Conservation (phyloP, 768 basidiomycete genomes). For the Russula abietina region DNA sequence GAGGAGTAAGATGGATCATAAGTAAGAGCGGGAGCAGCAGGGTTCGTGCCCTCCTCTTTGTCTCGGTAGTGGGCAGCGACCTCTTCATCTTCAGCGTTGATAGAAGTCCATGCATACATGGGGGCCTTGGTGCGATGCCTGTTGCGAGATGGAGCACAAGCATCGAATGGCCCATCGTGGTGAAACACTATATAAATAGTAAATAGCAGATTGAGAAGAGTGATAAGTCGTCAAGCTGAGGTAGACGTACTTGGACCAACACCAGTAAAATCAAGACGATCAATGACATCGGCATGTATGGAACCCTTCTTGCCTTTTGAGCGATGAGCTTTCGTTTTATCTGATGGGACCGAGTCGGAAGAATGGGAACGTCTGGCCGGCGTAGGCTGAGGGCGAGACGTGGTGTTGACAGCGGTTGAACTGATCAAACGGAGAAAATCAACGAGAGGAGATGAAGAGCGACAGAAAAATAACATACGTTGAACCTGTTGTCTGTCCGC, state of each 20-base stretch:
- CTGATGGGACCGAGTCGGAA: conserved; percentile 43
- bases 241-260: conserved; percentile 67
- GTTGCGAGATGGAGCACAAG: conserved; percentile 87
- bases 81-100: conserved; percentile 37
- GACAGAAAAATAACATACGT: conserved; percentile 36
- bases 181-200: conserved; percentile 61
- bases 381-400: conserved; percentile 26
- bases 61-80: conserved; percentile 33
- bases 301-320: conserved; percentile 64
- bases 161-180: conserved; percentile 89
- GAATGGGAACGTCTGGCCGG: conserved; percentile 43
- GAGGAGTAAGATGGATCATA: conserved; percentile 48
- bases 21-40: conserved; percentile 27
- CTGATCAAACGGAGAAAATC: conserved; percentile 16
- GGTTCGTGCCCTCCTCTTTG: conserved; percentile 7
- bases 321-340: conserved; percentile 44
- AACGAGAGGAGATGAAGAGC: conserved; percentile 14
- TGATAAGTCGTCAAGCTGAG: conserved; percentile 17
- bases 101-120: conserved; percentile 66
- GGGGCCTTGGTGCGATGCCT: conserved; percentile 72
- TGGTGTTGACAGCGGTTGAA: background rate
- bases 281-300: conserved; percentile 82
- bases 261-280: conserved; percentile 80
- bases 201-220: conserved; percentile 16
- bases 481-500: conserved; percentile 49